Evolutionary conservation across 108 stramenopile species (phyloP), one percentile per base, ranked within the genome.

Genomic region (Nitzschia sp.): DNA sequence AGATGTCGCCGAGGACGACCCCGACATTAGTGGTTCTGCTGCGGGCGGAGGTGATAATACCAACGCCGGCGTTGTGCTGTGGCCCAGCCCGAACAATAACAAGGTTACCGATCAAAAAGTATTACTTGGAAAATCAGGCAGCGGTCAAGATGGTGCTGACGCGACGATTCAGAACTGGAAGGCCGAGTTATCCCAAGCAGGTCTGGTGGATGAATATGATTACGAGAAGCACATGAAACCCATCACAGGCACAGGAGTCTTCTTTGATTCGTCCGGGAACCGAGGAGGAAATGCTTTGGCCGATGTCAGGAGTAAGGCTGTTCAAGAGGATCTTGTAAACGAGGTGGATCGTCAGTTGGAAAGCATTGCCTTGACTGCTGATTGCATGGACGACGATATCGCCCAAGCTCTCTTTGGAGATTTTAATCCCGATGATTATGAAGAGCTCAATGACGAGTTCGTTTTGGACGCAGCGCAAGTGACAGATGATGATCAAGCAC

Each of bases 361-460:
- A 34, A 79, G 85, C n/a, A 95, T 96, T 56, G 90, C 93, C 1
- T 45, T 97, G 27, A 90, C 86, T 13, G 58, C 87, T 6, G 95
- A 95, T 45, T 90, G 88, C 60, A 97, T 98, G 97, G 98, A 98
- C 66, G 90, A 91, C 16, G 96, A 98, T 63, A 81, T 98, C 53
- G 90, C 90, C 13, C 59, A 77, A n/a, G 95, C 93, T 16, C 66
- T 98, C 28, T 94, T 94, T 76, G 89, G 85, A 38, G 94, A 92
- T 8, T 80, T 68, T 57, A 93, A 87, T 9, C 90, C 89, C 26
- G 84, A 71, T 3, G 91, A 85, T 23, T 89, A 75, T 70, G 96
- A 96, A 78, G 94, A 97, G 59, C 68, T 99, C 8, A 80, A 94
- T 64, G 98, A 99, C 78, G 98, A 99, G 72, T 99, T 97, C 72